Conservation (phyloP, 805 yeast species). For the Metschnikowia anglica region DNA sequence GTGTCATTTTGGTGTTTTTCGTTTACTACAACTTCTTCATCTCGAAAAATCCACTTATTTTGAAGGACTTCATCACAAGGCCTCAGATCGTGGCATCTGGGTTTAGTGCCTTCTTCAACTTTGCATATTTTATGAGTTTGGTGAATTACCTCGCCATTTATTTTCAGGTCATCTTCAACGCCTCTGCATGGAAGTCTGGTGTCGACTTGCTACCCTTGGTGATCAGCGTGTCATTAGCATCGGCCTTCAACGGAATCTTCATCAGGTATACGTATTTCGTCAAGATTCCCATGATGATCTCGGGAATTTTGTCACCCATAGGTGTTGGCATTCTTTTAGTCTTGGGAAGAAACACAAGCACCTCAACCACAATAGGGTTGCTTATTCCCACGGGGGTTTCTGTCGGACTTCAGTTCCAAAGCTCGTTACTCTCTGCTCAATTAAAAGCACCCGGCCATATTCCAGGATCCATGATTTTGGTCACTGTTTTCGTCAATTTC, state of each 20-base stretch:
- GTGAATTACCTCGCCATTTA: slow-evolving; percentile 37
- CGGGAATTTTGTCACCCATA: slow-evolving; percentile 32
- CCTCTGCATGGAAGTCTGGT: slow-evolving; percentile 38
- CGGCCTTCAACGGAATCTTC: slow-evolving; percentile 33
- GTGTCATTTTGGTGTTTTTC: slow-evolving; percentile 34
- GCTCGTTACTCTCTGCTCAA: slow-evolving; percentile 37
- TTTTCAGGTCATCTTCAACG: slow-evolving; percentile 39
- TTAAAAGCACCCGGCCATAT: slow-evolving; percentile 36
- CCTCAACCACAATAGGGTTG: slow-evolving; percentile 31
- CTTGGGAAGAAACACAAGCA: slow-evolving; percentile 25
- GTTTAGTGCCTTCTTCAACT: slow-evolving; percentile 35
- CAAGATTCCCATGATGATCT: slow-evolving; percentile 33
- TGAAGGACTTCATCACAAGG: slow-evolving; percentile 38
- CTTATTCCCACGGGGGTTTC: slow-evolving; percentile 36
- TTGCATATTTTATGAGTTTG: slow-evolving; percentile 41
- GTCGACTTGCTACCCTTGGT: slow-evolving; percentile 37
- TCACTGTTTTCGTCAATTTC: slow-evolving; percentile 36
- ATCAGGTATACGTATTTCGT: slow-evolving; percentile 30
- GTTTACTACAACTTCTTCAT: slow-evolving; percentile 41
- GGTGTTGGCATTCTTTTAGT: slow-evolving; percentile 37
- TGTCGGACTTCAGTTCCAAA: slow-evolving; percentile 38
- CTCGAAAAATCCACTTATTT: slow-evolving; percentile 48
- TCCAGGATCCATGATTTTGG: slow-evolving; percentile 37
- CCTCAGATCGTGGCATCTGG: slow-evolving; percentile 40
- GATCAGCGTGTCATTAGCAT: slow-evolving; percentile 32